Evolutionary conservation across 805 yeast species (phyloP), one percentile per base, ranked within the genome.

Genomic region (Ogataea minuta): DNA sequence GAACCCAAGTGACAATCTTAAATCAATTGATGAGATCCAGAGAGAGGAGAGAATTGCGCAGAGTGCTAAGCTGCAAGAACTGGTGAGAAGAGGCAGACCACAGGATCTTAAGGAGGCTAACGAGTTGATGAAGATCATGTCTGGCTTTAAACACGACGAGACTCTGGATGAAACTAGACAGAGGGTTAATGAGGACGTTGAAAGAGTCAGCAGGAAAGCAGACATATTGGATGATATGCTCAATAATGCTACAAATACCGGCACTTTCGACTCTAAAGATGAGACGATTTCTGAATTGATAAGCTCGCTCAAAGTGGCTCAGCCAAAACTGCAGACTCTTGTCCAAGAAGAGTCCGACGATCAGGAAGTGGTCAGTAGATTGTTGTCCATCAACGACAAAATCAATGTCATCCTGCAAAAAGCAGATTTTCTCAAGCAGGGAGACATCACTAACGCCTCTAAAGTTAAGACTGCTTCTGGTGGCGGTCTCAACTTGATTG

Each of bases 81-180:
- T 93, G 46, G 85, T 93, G 46, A 81, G 98, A 65, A 76, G 97
- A 54, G 99, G 98, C 28, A 84, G 86, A 61, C 98, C 99, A 6
- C 85, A 82, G 48, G 99, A 93, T 65, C 75, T 93, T 57, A 86
- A 83, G 53, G 99, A 93, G 63, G 99, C 99, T 30, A 93, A 93
- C 63, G 87, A 85, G 52, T 74, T 93, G 62, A 93, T 93, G 99
- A 89, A 91, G 61, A 79, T 93, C 51, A 89, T 93, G 96, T 95
- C 98, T 4, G 99, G 99, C 5, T 93, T 88, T 70, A 85, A 85
- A 61, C 88, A 85, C 54, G 96, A 89, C 59, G 77, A 80, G 45
- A 68, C 74, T 13, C 68, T 74, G 45, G 77, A 78, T 39, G 85
- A 81, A 53, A 84, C 88, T 49, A 80, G 79, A 56, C 86, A 84